phyloP scores from a whole-genome alignment of 2,329 filamentous ascomycete genomes.

The Dactylellina drechsleri region DNA sequence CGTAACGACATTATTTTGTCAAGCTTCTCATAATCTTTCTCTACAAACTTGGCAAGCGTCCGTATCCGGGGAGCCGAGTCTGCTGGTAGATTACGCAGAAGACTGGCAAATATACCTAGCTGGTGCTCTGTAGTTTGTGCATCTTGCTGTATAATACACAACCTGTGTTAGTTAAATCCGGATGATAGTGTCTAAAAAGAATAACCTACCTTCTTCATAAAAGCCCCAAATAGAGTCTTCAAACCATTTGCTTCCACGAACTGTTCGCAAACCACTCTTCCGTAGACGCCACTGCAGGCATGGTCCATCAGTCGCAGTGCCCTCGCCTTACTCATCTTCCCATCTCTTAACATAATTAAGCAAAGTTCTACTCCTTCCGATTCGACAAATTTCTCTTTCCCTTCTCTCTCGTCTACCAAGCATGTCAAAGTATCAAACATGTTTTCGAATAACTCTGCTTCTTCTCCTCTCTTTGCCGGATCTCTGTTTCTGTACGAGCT shows the following conservation, averaged over 20 bases:
- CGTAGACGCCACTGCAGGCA: conserved; percentile 71
- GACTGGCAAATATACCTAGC: conserved; percentile 81
- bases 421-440: conserved; percentile 87
- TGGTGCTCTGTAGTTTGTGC: conserved; percentile 78
- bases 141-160: conserved; percentile 67
- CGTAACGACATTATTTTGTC: conserved; percentile 76
- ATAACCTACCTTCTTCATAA: conserved; percentile 76
- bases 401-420: conserved; percentile 76
- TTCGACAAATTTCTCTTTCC: conserved; percentile 83
- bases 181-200: background rate
- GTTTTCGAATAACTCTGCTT: conserved; percentile 96
- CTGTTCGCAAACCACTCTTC: conserved; percentile 74
- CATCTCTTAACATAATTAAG: conserved; percentile 89
- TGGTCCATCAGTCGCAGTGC: conserved; percentile 87
- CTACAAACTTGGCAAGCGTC: conserved; percentile 90
- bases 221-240: conserved; percentile 84
- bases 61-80: conserved; percentile 82
- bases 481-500: conserved; percentile 87
- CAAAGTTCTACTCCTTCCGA: conserved; percentile 92
- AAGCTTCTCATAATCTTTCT: conserved; percentile 91
- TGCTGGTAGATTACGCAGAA: conserved; percentile 81
- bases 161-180: background rate
- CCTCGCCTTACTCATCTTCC: conserved; percentile 80
- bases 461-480: conserved; percentile 83
- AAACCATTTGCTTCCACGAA: conserved; percentile 85